A percentile compares a stretch with the other conserved stretches of the same genome.
phyloP scores from a whole-genome alignment of 495 filamentous ascomycete genomes.

The Aspergillus nanangensis region DNA sequence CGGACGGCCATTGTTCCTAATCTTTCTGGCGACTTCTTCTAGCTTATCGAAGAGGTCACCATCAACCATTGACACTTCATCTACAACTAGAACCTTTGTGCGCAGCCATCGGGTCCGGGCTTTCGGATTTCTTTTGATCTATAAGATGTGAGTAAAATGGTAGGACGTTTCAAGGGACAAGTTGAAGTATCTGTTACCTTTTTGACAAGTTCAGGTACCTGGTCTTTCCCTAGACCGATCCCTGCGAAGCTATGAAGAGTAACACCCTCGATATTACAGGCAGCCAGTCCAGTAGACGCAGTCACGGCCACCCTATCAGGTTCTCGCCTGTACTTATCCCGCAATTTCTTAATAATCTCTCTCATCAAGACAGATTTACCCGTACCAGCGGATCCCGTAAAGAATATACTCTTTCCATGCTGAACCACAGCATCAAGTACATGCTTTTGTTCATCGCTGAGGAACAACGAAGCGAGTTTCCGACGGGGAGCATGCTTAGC shows the following conservation, averaged over 20 bases:
- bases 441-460: slow-evolving; percentile 81
- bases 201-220: slow-evolving; percentile 73
- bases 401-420: slow-evolving; percentile 83
- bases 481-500: slow-evolving; percentile 11
- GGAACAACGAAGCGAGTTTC: slow-evolving; percentile 56
- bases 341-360: slow-evolving; percentile 78
- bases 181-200: slow-evolving; percentile 45
- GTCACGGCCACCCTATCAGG: slow-evolving; percentile 85
- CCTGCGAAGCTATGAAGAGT: slow-evolving; percentile 95
- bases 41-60: slow-evolving; percentile 96
- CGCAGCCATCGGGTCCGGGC: slow-evolving; percentile 83
- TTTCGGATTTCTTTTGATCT: slow-evolving; percentile 81
- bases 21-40: slow-evolving; percentile 74
- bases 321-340: slow-evolving; percentile 66
- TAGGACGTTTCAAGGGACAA: background rate
- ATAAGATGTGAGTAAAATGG: slow-evolving; percentile 10
- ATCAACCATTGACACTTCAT: slow-evolving; percentile 98
- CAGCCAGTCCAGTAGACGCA: slow-evolving; percentile 91
- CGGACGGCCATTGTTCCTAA: slow-evolving; percentile 81
- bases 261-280: slow-evolving; percentile 94
- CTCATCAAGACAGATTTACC: slow-evolving; percentile 96
- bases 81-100: slow-evolving; percentile 81
- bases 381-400: slow-evolving; percentile 95
- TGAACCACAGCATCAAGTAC: slow-evolving; percentile 79
- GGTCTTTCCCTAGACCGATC: slow-evolving; percentile 91